phyloP scores from a whole-genome alignment of 768 basidiomycete genomes.

The Cystofilobasidium bisporidii region DNA sequence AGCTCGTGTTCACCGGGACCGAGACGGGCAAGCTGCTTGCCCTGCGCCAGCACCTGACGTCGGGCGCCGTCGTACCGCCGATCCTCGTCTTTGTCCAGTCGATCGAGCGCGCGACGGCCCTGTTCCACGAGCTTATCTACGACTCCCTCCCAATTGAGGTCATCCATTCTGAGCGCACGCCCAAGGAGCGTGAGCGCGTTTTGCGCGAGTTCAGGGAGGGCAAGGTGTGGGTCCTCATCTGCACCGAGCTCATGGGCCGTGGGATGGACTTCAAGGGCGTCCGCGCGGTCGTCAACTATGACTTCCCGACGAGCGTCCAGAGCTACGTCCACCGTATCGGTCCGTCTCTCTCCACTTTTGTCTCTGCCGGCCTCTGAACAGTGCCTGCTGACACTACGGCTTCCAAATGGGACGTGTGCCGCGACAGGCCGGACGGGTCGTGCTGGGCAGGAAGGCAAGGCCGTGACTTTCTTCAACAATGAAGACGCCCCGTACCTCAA shows the following conservation, averaged over 20 bases:
- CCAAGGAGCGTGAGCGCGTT: slow-evolving; percentile 76
- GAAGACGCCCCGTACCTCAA: slow-evolving; percentile 87
- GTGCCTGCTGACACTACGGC: too few species aligned
- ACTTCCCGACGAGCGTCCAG: slow-evolving; percentile 85
- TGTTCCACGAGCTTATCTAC: slow-evolving; percentile 71
- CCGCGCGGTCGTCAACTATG: slow-evolving; percentile 74
- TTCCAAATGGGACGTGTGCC: too few species aligned
- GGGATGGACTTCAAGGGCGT: slow-evolving; percentile 98
- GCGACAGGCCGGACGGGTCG: slow-evolving; percentile 91
- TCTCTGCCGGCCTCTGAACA: too few species aligned
- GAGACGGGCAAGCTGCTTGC: slow-evolving; percentile 91
- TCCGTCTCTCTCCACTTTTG: slow-evolving; percentile 41
- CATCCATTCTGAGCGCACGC: slow-evolving; percentile 80
- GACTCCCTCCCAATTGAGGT: slow-evolving; percentile 71
- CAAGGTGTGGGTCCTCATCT: slow-evolving; percentile 87
- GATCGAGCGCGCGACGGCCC: slow-evolving; percentile 50
- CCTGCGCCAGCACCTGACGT: slow-evolving; percentile 64
- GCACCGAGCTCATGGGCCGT: slow-evolving; percentile 93
- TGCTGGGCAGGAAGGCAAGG: slow-evolving; percentile 82
- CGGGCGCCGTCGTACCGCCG: slow-evolving; percentile 67
- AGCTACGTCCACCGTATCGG: slow-evolving; percentile 95
- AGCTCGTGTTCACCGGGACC: slow-evolving; percentile 80
- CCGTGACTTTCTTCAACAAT: slow-evolving; percentile 90
- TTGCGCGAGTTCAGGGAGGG: slow-evolving; percentile 76
- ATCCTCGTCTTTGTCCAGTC: slow-evolving; percentile 88